These are phyloP conservation scores for Haplographium delicatum DNA, from an alignment of 495 filamentous ascomycete genomes.

Conservation along the genomic window DNA sequence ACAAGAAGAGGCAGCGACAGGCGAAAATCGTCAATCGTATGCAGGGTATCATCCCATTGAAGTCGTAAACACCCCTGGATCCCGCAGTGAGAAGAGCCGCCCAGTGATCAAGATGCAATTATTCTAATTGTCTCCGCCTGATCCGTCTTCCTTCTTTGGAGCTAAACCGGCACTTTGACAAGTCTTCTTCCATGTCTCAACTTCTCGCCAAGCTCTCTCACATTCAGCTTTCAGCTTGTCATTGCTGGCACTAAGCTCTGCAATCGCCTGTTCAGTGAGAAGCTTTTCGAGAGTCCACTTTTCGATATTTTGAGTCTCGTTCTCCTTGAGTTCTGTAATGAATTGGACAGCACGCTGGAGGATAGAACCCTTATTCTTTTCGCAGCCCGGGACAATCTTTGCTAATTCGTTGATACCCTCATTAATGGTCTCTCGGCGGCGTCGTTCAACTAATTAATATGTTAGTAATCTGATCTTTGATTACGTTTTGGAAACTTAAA, in stretches of 20 bases:
- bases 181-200: constrained; percentile 79
- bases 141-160: constrained; percentile 27
- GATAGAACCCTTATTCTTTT: constrained; percentile 99
- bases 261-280: constrained; percentile 88
- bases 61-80: constrained; percentile 13
- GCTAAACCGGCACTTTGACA: constrained; percentile 68
- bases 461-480: too few relatives aligned
- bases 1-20: constrained; percentile 22
- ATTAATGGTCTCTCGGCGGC: constrained; percentile 96
- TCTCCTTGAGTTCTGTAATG: constrained; percentile 90
- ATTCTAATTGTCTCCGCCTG: constrained; percentile 18
- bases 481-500: too few relatives aligned
- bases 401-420: constrained; percentile 98
- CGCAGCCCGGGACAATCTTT: constrained; percentile 94
- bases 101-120: constrained; percentile 14
- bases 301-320: constrained; percentile 87
- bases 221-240: constrained; percentile 83
- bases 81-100: constrained; percentile 18
- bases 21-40: constrained; percentile 25
- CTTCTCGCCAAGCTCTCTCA: constrained; percentile 66
- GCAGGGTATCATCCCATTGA: constrained; percentile 23
- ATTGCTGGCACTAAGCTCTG: constrained; percentile 79
- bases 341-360: constrained; percentile 90
- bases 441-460: constrained; percentile 71
- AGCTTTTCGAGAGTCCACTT: constrained; percentile 98